phyloP scores from a whole-genome alignment of 495 filamentous ascomycete genomes.

The Penicillium paradoxum region DNA sequence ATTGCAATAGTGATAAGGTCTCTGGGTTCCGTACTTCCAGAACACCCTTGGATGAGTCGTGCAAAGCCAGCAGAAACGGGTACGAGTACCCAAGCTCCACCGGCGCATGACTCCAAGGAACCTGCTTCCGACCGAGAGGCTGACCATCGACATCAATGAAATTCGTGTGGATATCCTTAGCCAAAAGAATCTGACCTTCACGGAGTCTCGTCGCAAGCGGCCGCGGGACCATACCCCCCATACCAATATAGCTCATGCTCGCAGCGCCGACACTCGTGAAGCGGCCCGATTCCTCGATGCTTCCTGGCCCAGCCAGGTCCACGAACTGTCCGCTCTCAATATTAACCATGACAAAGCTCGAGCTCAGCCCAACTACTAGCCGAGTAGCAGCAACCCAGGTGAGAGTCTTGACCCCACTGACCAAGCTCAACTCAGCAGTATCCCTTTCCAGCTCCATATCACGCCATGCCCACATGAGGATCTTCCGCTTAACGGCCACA shows the following conservation, averaged over 20 bases:
- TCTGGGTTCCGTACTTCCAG: slow-evolving; percentile 92
- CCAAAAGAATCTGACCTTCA: slow-evolving; percentile 79
- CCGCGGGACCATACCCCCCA: slow-evolving; percentile 84
- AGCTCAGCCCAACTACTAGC: slow-evolving; percentile 80
- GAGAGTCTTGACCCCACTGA: slow-evolving; percentile 73
- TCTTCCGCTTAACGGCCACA: slow-evolving; percentile 84
- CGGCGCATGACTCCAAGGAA: slow-evolving; percentile 85
- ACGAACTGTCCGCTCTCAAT: slow-evolving; percentile 62
- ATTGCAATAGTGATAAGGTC: slow-evolving; percentile 81
- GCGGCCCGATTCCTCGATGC: slow-evolving; percentile 60
- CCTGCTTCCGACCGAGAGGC: slow-evolving; percentile 74
- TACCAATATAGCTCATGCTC: slow-evolving; percentile 92
- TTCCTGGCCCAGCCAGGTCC: slow-evolving; percentile 76
- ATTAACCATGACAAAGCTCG: slow-evolving; percentile 85
- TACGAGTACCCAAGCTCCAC: slow-evolving; percentile 93
- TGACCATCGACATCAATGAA: slow-evolving; percentile 84
- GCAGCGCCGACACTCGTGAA: slow-evolving; percentile 64
- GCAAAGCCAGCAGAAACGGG: slow-evolving; percentile 86
- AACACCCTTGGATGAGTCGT: slow-evolving; percentile 74
- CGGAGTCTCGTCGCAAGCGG: slow-evolving; percentile 77
- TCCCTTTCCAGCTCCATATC: slow-evolving; percentile 81
- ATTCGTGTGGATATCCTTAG: slow-evolving; percentile 92
- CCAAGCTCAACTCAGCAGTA: slow-evolving; percentile 68
- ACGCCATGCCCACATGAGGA: slow-evolving; percentile 91
- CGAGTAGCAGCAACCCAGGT: slow-evolving; percentile 86